A percentile compares a stretch with the other conserved stretches of the same genome.
Evolutionary conservation across 2,329 filamentous ascomycete species (phyloP).

Genomic region (Balansia obtecta): DNA sequence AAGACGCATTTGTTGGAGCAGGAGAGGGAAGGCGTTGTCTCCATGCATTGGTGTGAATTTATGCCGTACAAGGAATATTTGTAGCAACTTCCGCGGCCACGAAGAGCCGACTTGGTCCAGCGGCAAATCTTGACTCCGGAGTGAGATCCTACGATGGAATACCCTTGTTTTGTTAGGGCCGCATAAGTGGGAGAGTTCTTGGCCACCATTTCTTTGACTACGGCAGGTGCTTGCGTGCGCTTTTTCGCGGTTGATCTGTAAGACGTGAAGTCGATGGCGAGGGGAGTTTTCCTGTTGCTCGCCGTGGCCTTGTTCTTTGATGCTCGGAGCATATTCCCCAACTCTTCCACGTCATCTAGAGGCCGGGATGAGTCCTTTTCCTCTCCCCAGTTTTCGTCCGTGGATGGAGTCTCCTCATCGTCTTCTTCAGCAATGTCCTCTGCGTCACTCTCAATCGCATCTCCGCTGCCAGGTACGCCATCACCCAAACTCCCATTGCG

Average conservation of each 20-base stretch:
- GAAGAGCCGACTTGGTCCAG: slow-evolving; percentile 94
- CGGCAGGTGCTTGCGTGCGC: slow-evolving; percentile 25
- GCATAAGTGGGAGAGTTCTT: slow-evolving; percentile 78
- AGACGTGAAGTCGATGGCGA: slow-evolving; percentile 81
- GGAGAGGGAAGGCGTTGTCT: slow-evolving; percentile 86
- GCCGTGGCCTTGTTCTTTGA: slow-evolving; percentile 24
- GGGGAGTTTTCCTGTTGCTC: slow-evolving; percentile 27
- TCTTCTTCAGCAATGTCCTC: slow-evolving; percentile 52
- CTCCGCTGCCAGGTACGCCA: slow-evolving; percentile 66
- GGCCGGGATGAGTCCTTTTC: slow-evolving; percentile 25
- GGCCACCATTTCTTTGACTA: slow-evolving; percentile 86
- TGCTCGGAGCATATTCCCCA: slow-evolving; percentile 52
- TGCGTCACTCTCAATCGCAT: slow-evolving; percentile 73
- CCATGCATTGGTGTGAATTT: slow-evolving; percentile 94
- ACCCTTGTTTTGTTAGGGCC: slow-evolving; percentile 89
- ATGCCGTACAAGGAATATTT: slow-evolving; percentile 98
- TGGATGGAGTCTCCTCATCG: slow-evolving; percentile 37
- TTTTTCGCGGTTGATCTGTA: slow-evolving; percentile 41
- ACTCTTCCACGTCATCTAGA: slow-evolving; percentile 74
- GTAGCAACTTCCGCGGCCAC: slow-evolving; percentile 90
- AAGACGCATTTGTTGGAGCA: slow-evolving; percentile 99
- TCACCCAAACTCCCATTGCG: slow-evolving; percentile 47
- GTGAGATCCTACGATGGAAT: slow-evolving; percentile 88
- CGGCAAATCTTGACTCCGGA: slow-evolving; percentile 96
- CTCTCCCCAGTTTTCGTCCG: slow-evolving; percentile 25